phyloP scores from a whole-genome alignment of 768 basidiomycete genomes.

The Kwoniella botswanensis region DNA sequence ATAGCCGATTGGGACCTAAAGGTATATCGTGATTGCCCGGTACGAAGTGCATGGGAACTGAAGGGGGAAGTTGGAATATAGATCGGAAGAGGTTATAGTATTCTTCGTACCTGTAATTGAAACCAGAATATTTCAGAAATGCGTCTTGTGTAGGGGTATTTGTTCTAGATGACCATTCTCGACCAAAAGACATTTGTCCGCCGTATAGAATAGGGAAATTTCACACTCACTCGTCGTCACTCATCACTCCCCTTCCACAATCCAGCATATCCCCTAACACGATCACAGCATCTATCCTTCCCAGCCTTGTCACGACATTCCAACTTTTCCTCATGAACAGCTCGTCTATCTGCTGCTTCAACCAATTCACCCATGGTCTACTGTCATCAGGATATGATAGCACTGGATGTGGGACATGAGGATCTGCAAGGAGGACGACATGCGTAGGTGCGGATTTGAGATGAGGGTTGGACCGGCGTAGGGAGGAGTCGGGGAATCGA shows the following conservation, averaged over 20 bases:
- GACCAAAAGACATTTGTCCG: too few relatives aligned
- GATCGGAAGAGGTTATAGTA: conserved; percentile 72
- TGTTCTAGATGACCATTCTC: too few relatives aligned
- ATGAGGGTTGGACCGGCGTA: conserved; percentile 27
- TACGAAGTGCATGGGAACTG: conserved; percentile 70
- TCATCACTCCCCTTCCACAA: conserved; percentile 71
- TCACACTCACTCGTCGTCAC: conserved; percentile 69
- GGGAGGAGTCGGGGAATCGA: conserved; percentile 49
- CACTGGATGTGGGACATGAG: conserved; percentile 76
- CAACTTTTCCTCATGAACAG: conserved; percentile 84
- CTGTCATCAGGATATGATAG: conserved; percentile 71
- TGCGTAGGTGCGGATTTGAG: conserved; percentile 60
- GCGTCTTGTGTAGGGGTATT: too few relatives aligned
- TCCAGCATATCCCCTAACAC: conserved; percentile 95
- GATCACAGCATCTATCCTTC: conserved; percentile 71
- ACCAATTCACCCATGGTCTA: conserved; percentile 63
- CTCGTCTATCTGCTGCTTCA: conserved; percentile 74
- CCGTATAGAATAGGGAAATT: too few relatives aligned
- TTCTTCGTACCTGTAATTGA: conserved; percentile 68
- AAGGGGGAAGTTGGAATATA: conserved; percentile 67
- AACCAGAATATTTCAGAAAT: too few relatives aligned
- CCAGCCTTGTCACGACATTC: conserved; percentile 67
- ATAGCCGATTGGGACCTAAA: conserved; percentile 61
- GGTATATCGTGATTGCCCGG: conserved; percentile 91
- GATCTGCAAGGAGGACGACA: conserved; percentile 83